Evolutionary conservation across 805 yeast genomes (phyloP).

Genomic region (Yamadazyma scolyti): DNA sequence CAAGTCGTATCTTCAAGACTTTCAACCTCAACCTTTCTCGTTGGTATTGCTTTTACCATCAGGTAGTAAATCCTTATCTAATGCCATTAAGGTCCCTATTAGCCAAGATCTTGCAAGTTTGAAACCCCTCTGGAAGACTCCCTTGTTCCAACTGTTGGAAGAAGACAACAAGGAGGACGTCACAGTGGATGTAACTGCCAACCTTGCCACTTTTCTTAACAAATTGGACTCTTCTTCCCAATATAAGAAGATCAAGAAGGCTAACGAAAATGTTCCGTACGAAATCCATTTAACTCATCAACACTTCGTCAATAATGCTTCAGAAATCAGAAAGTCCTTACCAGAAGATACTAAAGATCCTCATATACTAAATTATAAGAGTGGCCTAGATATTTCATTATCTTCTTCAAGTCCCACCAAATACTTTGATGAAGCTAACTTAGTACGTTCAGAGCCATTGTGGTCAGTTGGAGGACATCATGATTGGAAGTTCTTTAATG

Average conservation of each 20-base stretch:
- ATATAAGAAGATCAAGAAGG: slow-evolving; percentile 1
- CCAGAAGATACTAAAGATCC: slow-evolving; percentile 1
- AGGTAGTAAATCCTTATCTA: slow-evolving; percentile 7
- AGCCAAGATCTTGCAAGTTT: slow-evolving; percentile 12
- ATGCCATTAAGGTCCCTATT: slow-evolving; percentile 13
- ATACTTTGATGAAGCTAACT: slow-evolving; percentile 28
- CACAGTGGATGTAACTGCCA: slow-evolving; percentile 13
- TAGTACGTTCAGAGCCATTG: slow-evolving; percentile 15
- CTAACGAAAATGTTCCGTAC: slow-evolving; percentile 4
- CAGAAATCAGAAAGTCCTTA: slow-evolving; percentile 6
- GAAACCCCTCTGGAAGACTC: slow-evolving; percentile 3
- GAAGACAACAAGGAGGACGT: slow-evolving; percentile 4
- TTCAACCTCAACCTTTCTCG: slow-evolving; percentile 36
- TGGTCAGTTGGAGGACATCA: slow-evolving; percentile 29
- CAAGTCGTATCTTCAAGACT: slow-evolving; percentile 37
- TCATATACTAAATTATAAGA: slow-evolving; percentile 14
- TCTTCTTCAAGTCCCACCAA: slow-evolving; percentile 20
- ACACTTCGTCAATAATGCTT: slow-evolving; percentile 21
- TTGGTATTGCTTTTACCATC: slow-evolving; percentile 26
- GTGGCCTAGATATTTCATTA: slow-evolving; percentile 16
- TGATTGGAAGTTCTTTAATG: slow-evolving; percentile 37
- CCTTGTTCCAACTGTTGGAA: slow-evolving; percentile 1
- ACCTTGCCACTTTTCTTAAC: slow-evolving; percentile 10
- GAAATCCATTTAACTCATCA: slow-evolving; percentile 16
- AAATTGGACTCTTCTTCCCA: slow-evolving; percentile 1